phyloP scores from a whole-genome alignment of 108 stramenopile genomes.

The Chaetoceros muelleri region DNA sequence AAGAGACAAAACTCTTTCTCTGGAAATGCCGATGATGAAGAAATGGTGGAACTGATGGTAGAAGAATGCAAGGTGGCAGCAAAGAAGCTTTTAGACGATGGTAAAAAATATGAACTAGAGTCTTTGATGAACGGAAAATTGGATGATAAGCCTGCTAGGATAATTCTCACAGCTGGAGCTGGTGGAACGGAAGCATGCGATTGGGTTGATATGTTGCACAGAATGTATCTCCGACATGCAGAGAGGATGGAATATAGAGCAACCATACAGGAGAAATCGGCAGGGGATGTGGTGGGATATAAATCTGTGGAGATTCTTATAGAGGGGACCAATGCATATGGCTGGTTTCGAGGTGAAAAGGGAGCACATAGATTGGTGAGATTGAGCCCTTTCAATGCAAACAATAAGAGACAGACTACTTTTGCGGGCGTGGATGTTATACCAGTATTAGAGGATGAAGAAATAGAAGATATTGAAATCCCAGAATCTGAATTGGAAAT shows the following conservation, averaged over 20 bases:
- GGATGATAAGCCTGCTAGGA: conserved; percentile 58
- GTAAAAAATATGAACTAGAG: conserved; percentile 52
- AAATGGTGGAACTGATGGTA: conserved; percentile 32
- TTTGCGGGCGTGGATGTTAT: conserved; percentile 92
- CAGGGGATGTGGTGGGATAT: conserved; percentile 80
- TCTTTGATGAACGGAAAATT: conserved; percentile 59
- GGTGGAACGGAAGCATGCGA: conserved; percentile 95
- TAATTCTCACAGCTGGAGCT: conserved; percentile 94
- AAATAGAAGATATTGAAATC: conserved; percentile 60
- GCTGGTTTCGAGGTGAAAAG: conserved; percentile 86
- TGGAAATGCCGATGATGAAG: conserved; percentile 9
- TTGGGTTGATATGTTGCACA: conserved; percentile 75
- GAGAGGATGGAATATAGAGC: conserved; percentile 46
- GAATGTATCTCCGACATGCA: conserved; percentile 78
- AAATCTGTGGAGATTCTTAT: conserved; percentile 79
- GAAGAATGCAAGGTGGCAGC: conserved; percentile 41
- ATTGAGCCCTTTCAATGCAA: conserved; percentile 86
- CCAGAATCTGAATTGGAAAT: conserved; percentile 76
- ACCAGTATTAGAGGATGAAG: conserved; percentile 71
- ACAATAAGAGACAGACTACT: conserved; percentile 92
- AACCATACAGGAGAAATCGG: conserved; percentile 32
- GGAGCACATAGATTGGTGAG: conserved; percentile 92
- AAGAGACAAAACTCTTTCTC: neutral
- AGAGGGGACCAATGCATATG: conserved; percentile 55
- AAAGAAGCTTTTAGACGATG: conserved; percentile 25